Base-by-base conservation (phyloP, 306 rosid genomes). In the Ormosia semicastrata region DNA sequence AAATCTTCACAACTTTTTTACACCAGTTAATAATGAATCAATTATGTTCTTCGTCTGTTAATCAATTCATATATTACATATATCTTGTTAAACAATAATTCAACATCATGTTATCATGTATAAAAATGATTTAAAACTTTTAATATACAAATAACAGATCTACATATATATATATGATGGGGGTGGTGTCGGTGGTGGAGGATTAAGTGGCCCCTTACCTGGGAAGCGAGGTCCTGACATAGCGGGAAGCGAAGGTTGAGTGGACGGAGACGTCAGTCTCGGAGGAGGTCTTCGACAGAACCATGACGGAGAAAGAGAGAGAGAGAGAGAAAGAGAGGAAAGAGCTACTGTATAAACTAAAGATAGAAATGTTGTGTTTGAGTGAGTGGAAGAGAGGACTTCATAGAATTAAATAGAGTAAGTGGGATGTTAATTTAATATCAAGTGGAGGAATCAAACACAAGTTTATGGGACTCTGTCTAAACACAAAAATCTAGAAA, bases 241-340 rank as follows among this genome's bases (percentile, higher is more conserved):
- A 94, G 39, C 98, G 94, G 0, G 98, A 94, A 18, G 94, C 98
- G 52, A 94, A 94, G 34, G 98, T 94, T 5, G 98, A 94, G 81
- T 92, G 93, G 3, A 94, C 75, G 1, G 97, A 94, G 37, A 82
- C 94, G 54, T 92, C 97, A 4, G 87, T 33, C 33, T 91, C 82
- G 8, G 98, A 91, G 7, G 83, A 49, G 1, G 94, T 59, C 39
- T 85, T 92, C 4, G 98, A 92, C n/a, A 94, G 85, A 86, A 90
- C 97, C 98, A 94, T 94, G 67, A 82, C 6, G 60, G n/a, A 62
- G 34, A 30, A 44, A 34, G 63, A 78, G 65, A n/a, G 39, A 41
- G 5, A 18, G 17, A 62, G 5, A 41, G 41, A 37, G 1, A 29
- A 44, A 1, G 54, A 49, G 54, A 10, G 7, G 18, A 56, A 50